phyloP scores from a whole-genome alignment of 805 yeast species.

The Kurtzmaniella fragi region DNA sequence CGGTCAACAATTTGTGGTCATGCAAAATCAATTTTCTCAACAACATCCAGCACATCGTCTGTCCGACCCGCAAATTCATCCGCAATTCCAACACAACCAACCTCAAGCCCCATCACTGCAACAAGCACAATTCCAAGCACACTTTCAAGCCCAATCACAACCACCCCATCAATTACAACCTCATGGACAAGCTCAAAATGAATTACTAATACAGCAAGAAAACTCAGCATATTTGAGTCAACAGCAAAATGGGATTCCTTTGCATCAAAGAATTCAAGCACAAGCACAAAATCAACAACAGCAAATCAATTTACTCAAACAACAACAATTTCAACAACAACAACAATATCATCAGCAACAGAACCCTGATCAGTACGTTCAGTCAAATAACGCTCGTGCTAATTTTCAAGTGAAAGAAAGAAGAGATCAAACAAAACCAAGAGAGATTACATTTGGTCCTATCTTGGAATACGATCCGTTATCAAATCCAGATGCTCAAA shows the following conservation, averaged over 20 bases:
- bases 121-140: not conserved
- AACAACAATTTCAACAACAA: constrained; percentile 7
- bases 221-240: not conserved
- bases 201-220: not conserved
- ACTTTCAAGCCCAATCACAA: not conserved
- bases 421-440: constrained; percentile 9
- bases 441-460: constrained; percentile 20
- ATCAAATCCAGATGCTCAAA: constrained; percentile 9
- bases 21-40: too few species aligned
- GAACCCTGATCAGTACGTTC: constrained; percentile 12
- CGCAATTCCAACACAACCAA: constrained; percentile 1
- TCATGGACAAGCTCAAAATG: not conserved
- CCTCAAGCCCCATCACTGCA: constrained; percentile 1
- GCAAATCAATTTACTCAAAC: constrained; percentile 4
- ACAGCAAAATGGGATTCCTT: not conserved
- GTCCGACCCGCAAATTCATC: constrained; percentile 7
- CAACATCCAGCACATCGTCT: too few species aligned
- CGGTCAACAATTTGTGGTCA: not conserved
- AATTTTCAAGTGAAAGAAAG: constrained; percentile 1
- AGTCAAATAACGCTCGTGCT: constrained; percentile 1
- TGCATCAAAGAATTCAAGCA: not conserved
- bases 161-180: constrained; percentile 1
- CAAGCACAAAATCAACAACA: constrained; percentile 4
- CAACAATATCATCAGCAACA: constrained; percentile 7
- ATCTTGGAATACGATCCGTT: constrained; percentile 24